Evolutionary conservation across 139 green algal species (phyloP), one percentile per base, ranked within the genome.

Genomic region (Monoraphidium neglectum): DNA sequence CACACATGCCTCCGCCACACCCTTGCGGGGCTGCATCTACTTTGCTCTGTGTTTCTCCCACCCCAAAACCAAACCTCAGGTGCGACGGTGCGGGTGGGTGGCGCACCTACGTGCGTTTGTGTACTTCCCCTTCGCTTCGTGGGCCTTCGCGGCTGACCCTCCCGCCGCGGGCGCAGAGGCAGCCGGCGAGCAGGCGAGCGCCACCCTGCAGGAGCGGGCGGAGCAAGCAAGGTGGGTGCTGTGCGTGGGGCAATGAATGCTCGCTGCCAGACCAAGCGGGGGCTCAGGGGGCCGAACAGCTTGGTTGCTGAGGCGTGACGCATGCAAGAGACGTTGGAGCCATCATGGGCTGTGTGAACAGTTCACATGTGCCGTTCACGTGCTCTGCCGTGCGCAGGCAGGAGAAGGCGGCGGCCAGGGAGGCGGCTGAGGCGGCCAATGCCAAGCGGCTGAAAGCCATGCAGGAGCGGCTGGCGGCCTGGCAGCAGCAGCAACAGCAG

Each of bases 371-470:
- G n/a, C n/a, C n/a, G n/a, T n/a, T n/a, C n/a, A n/a, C n/a, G n/a
- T n/a, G n/a, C n/a, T 23, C 38, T 2, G 18, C 16, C 35, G 36
- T 4, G 53, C 65, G 61, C 74, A 81, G 77, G 76, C 36, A 69
- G 47, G 76, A 74, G 32, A 73, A 80, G 62, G 82, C 77, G 35
- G 80, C 71, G 16, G 71, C 53, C 21, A 64, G 65, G n/a, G 80
- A 72, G n/a, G 78, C 75, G 32, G 80, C 65, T 24, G 84, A 75
- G 33, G 83, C 77, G n/a, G 87, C 83, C 8, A 88, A 84, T 15
- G 87, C 74, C 23, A 79, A 86, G 10, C 81, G 84, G 56, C 61
- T 92, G 30, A 47, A 64, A 49, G 70, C 70, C n/a, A 76, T 76
- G 70, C 70, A 76, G 38, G 70, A 53, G 1, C 33, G 70, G 23